Evolutionary conservation across 768 basidiomycete species (phyloP), one percentile per base, ranked within the genome.

Genomic region (Lentinus brumalis): DNA sequence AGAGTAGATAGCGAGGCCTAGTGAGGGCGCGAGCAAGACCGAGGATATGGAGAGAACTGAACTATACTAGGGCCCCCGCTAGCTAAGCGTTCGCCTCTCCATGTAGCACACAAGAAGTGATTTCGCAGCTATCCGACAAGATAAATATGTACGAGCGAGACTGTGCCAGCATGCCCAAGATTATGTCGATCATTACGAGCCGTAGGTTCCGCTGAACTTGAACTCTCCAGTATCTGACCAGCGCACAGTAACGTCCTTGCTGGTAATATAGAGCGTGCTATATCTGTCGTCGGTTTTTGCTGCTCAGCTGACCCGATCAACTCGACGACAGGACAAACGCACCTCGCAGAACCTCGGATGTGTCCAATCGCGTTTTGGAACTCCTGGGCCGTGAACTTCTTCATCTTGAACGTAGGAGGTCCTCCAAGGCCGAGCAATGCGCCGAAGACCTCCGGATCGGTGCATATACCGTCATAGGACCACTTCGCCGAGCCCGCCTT

Each of bases 201-300:
- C 81, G 61, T 84, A 82, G 10, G 78, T 72, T 21, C 83, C 82
- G 61, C 80, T 85, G 67, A 83, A 79, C 68, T 84, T 84, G 75
- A 86, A 84, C 53, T 83, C 81, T n/a, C 82, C 81, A 15, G 77
- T 73, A 8, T 78, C 78, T 0, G 76, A 74, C 71, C 80, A 83
- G 53, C 75, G 78, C 40, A 84, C 62, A 41, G 77, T 83, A 53
- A 83, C 75, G 40, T 81, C 75, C 16, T 61, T 68, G 31, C 78
- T 76, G 3, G 73, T 78, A 56, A 83, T 71, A 15, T 66, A 71
- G 29, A 84, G 69, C 12, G 64, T 30, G 49, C 67, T 65, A 58
- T 83, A 83, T 40, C 80, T 84, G 55, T 4, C 10, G 21, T 35
- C 9, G 5, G 15, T n/a, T 10, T 14, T 30, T 31, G 1, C 50